These are phyloP conservation scores for Boletales sp. DNA, from an alignment of 768 basidiomycete genomes.

Conservation along the genomic window DNA sequence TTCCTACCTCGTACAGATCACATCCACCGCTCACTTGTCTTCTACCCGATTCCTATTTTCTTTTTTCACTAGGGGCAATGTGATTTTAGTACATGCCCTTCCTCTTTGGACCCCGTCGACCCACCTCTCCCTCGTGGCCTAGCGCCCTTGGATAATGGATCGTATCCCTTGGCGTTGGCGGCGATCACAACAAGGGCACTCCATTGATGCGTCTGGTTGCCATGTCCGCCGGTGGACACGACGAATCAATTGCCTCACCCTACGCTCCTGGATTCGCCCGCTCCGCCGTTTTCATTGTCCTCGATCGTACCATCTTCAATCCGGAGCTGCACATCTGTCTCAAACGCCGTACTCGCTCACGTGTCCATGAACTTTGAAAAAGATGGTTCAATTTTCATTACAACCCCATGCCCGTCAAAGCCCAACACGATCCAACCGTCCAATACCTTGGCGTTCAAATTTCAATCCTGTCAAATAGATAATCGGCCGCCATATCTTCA, in stretches of 20 bases:
- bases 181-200: conserved; percentile 19
- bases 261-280: not conserved
- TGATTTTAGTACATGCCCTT: not conserved
- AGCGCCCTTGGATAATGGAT: not conserved
- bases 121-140: conserved; percentile 7
- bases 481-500: not conserved
- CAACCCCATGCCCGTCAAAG: too few relatives aligned
- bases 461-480: not conserved
- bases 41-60: not conserved
- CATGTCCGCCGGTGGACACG: conserved; percentile 6
- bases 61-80: not conserved
- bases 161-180: conserved; percentile 10
- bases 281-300: not conserved
- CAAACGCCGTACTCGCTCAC: too few relatives aligned
- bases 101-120: not conserved
- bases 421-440: conserved; percentile 2
- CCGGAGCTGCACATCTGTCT: too few relatives aligned
- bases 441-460: not conserved
- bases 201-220: conserved; percentile 3
- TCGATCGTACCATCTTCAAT: not conserved
- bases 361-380: too few relatives aligned
- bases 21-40: not conserved
- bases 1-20: conserved; percentile 1
- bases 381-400: too few relatives aligned
- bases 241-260: conserved; percentile 4